Conservation (phyloP, 2,329 filamentous ascomycete genomes). For the Cladorrhinum sp. region DNA sequence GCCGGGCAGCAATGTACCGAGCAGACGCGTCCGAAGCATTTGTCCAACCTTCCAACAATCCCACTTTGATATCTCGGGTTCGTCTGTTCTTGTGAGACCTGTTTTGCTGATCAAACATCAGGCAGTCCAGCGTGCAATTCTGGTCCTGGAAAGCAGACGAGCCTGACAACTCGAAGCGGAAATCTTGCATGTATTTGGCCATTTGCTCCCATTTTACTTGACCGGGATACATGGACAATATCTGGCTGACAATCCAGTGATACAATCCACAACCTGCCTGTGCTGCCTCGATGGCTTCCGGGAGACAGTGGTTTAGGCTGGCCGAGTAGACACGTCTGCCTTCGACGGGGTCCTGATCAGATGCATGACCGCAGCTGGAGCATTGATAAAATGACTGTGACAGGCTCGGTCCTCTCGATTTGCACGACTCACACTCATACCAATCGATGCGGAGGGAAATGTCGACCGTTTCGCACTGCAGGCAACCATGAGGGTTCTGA, state of each 20-base stretch:
- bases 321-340: not conserved
- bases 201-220: not conserved
- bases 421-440: too few relatives aligned
- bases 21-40: not conserved
- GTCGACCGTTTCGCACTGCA: too few relatives aligned
- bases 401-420: too few relatives aligned
- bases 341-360: too few relatives aligned
- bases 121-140: too few relatives aligned
- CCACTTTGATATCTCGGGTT: not conserved
- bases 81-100: too few relatives aligned
- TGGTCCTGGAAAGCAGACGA: too few relatives aligned
- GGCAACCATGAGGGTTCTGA: too few relatives aligned
- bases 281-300: not conserved
- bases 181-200: not conserved
- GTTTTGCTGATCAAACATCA: too few relatives aligned
- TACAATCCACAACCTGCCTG: constrained; percentile 7
- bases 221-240: not conserved
- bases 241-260: constrained; percentile 6
- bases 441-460: too few relatives aligned
- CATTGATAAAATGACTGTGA: too few relatives aligned
- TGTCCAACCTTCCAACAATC: not conserved
- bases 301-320: not conserved
- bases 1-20: not conserved
- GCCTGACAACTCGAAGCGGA: not conserved
- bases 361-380: too few relatives aligned